These are phyloP conservation scores for Truncatella angustata DNA, from an alignment of 2,329 filamentous ascomycete species.

Conservation along the genomic window DNA sequence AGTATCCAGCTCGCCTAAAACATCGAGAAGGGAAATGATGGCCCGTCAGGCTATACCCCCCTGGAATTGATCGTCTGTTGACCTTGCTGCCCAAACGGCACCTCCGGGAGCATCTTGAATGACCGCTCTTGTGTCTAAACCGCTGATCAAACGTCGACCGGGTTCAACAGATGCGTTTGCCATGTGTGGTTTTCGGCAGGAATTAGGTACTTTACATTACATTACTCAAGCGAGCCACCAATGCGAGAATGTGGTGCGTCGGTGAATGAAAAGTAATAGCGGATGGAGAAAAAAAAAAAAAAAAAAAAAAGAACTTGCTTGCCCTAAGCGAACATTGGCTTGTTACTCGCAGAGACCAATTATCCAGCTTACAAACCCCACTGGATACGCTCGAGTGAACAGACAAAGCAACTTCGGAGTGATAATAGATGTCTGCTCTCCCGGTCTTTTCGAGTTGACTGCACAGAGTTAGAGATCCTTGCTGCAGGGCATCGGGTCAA, in stretches of 20 bases:
- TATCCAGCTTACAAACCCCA: not conserved
- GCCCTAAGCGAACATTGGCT: not conserved
- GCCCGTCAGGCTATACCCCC: not conserved
- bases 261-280: not conserved
- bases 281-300: not conserved
- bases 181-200: not conserved
- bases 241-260: constrained; percentile 1
- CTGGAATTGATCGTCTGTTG: constrained; percentile 1
- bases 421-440: not conserved
- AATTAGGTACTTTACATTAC: not conserved
- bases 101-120: constrained; percentile 4
- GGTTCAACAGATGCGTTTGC: not conserved
- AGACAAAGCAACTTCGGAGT: not conserved
- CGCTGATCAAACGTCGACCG: not conserved
- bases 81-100: constrained; percentile 4
- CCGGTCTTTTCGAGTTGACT: not conserved
- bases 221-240: not conserved
- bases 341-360: not conserved
- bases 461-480: not conserved
- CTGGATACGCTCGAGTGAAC: not conserved
- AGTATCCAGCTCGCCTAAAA: not conserved
- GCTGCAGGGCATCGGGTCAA: not conserved
- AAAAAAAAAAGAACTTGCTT: not conserved
- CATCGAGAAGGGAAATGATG: not conserved
- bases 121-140: not conserved